phyloP scores from a whole-genome alignment of 2,329 filamentous ascomycete genomes.

The Claviceps cyperi region DNA sequence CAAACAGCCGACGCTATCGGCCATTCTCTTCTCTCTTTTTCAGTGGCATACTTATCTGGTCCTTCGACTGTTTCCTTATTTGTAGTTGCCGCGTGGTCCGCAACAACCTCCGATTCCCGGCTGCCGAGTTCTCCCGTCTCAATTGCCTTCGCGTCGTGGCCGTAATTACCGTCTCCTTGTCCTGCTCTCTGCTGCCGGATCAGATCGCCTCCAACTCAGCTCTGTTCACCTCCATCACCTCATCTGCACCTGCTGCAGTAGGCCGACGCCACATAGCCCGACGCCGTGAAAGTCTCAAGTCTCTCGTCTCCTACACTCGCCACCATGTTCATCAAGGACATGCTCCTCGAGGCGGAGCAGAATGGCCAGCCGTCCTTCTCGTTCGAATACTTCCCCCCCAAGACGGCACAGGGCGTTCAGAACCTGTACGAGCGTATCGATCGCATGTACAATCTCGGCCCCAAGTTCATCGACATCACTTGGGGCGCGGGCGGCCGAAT shows the following conservation, averaged over 20 bases:
- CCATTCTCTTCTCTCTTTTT: neutral
- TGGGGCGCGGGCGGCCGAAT: slow-evolving; percentile 92
- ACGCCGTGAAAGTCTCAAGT: neutral
- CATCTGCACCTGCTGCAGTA: too few relatives aligned
- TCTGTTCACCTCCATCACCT: too few relatives aligned
- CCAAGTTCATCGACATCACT: slow-evolving; percentile 94
- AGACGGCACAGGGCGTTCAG: slow-evolving; percentile 93
- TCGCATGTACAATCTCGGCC: slow-evolving; percentile 89
- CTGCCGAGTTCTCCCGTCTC: too few relatives aligned
- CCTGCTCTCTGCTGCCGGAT: too few relatives aligned
- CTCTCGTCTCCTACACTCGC: slow-evolving; percentile 3
- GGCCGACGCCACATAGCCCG: too few relatives aligned
- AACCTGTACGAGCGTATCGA: slow-evolving; percentile 99
- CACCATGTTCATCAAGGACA: slow-evolving; percentile 91
- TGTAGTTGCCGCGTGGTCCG: too few relatives aligned
- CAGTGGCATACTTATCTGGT: neutral
- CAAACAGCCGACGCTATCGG: too few relatives aligned
- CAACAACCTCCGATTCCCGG: too few relatives aligned
- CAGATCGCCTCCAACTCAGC: too few relatives aligned
- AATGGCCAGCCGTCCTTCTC: slow-evolving; percentile 81
- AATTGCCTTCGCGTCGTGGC: too few relatives aligned
- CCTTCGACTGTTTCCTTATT: neutral
- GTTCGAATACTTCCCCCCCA: slow-evolving; percentile 98
- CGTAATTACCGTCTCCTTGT: too few relatives aligned
- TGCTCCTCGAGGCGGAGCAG: slow-evolving; percentile 69